These are phyloP conservation scores for Lagenidium giganteum DNA, from an alignment of 352 stramenopile genomes.

Conservation along the genomic window DNA sequence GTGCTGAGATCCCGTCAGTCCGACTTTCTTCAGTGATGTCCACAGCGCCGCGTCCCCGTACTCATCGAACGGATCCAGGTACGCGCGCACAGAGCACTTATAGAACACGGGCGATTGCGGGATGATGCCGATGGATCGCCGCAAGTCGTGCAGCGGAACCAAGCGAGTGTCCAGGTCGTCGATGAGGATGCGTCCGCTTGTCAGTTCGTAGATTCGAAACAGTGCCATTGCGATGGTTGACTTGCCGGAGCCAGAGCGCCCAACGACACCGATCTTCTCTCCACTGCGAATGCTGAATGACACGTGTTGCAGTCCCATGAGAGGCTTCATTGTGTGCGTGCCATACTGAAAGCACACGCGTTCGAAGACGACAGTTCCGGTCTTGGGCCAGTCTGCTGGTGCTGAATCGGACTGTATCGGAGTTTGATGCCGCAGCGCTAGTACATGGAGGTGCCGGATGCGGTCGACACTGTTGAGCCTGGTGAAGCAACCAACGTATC, in stretches of 20 bases:
- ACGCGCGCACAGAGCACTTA: slow-evolving; percentile 85
- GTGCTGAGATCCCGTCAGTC: slow-evolving; percentile 20
- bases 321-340: slow-evolving; percentile 41
- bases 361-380: slow-evolving; percentile 76
- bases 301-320: slow-evolving; percentile 34
- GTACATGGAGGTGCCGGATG: no score
- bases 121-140: slow-evolving; percentile 87
- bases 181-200: slow-evolving; percentile 81
- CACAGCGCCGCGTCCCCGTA: slow-evolving; percentile 58
- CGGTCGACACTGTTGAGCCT: no score
- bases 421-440: no score
- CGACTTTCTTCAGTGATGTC: slow-evolving; percentile 39
- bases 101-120: slow-evolving; percentile 91
- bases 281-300: slow-evolving; percentile 71
- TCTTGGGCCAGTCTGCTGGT: slow-evolving; percentile 83
- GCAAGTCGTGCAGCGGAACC: slow-evolving; percentile 75
- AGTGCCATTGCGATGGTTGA: slow-evolving; percentile 81
- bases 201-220: slow-evolving; percentile 89
- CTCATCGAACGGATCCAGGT: slow-evolving; percentile 87
- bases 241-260: slow-evolving; percentile 79
- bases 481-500: no score
- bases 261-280: slow-evolving; percentile 88
- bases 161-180: slow-evolving; percentile 85
- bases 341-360: slow-evolving; percentile 88
- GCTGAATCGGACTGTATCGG: no score